Evolutionary conservation across 164 flowering plant genomes (phyloP).

Genomic region (Houttuynia cordata): DNA sequence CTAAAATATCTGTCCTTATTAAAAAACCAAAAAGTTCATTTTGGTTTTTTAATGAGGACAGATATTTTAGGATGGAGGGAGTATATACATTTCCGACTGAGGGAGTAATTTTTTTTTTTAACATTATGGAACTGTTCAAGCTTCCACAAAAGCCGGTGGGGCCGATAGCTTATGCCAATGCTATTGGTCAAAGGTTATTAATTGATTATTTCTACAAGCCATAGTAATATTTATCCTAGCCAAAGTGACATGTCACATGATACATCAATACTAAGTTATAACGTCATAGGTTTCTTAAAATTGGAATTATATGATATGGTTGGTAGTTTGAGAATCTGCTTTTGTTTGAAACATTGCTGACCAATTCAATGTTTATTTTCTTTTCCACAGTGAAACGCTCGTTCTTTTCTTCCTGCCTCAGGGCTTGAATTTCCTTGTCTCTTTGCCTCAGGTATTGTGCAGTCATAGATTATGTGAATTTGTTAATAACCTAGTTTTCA

Average conservation of each 20-base stretch:
- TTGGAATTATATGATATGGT: too few species aligned
- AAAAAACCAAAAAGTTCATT: too few species aligned
- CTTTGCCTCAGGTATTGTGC: slow-evolving; percentile 76
- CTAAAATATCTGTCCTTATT: too few species aligned
- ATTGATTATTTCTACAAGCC: background rate
- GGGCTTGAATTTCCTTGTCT: slow-evolving; percentile 77
- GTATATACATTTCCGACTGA: too few species aligned
- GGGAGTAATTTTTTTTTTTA: too few species aligned
- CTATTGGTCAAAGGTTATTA: background rate
- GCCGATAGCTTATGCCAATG: too few species aligned
- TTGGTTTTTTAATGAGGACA: too few species aligned
- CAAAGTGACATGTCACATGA: background rate
- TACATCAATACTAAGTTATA: background rate
- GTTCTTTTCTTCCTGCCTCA: slow-evolving; percentile 83
- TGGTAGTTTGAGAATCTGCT: background rate
- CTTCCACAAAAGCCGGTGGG: too few species aligned
- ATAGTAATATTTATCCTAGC: background rate
- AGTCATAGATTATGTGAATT: background rate
- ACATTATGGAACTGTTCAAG: too few species aligned
- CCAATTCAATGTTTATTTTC: background rate
- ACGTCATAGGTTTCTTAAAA: background rate
- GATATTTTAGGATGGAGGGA: too few species aligned
- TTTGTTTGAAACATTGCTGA: background rate
- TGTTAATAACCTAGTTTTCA: too few species aligned
- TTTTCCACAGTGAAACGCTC: slow-evolving; percentile 72